phyloP scores from a whole-genome alignment of 495 filamentous ascomycete species.

The Cenococcum geophilum region DNA sequence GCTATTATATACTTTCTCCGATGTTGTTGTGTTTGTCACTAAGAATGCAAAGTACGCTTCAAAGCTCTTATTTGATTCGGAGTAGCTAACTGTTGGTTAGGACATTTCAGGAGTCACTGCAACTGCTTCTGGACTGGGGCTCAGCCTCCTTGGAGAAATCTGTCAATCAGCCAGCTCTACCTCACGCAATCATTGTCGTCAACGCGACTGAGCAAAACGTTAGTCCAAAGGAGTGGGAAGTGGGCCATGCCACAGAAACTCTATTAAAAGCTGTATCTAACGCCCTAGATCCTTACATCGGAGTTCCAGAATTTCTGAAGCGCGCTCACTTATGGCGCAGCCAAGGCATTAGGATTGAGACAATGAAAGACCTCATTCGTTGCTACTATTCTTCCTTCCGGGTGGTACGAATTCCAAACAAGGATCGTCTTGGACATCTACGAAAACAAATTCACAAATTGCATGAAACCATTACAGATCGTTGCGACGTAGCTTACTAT shows the following conservation, averaged over 20 bases:
- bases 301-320: slow-evolving; percentile 11
- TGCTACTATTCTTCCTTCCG: slow-evolving; percentile 34
- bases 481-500: slow-evolving; percentile 14
- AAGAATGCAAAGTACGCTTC: slow-evolving; percentile 40
- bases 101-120: slow-evolving; percentile 31
- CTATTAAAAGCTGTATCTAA: slow-evolving; percentile 1
- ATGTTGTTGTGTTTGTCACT: slow-evolving; percentile 51
- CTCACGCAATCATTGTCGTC: slow-evolving; percentile 16
- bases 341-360: slow-evolving; percentile 26
- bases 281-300: background rate
- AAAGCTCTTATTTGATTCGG: no score
- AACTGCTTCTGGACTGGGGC: slow-evolving; percentile 34
- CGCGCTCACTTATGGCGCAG: slow-evolving; percentile 6
- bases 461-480: background rate
- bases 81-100: slow-evolving; percentile 1
- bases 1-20: slow-evolving; percentile 47
- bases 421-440: slow-evolving; percentile 16
- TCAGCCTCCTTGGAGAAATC: slow-evolving; percentile 27
- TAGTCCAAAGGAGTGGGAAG: background rate
- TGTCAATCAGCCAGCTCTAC: slow-evolving; percentile 18
- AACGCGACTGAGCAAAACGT: slow-evolving; percentile 9
- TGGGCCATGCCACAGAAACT: slow-evolving; percentile 6
- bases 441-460: slow-evolving; percentile 5
- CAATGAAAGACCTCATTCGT: slow-evolving; percentile 33
- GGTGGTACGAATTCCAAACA: slow-evolving; percentile 31